Conservation (phyloP, 106 monocot species). For the Triglochin maritima region DNA sequence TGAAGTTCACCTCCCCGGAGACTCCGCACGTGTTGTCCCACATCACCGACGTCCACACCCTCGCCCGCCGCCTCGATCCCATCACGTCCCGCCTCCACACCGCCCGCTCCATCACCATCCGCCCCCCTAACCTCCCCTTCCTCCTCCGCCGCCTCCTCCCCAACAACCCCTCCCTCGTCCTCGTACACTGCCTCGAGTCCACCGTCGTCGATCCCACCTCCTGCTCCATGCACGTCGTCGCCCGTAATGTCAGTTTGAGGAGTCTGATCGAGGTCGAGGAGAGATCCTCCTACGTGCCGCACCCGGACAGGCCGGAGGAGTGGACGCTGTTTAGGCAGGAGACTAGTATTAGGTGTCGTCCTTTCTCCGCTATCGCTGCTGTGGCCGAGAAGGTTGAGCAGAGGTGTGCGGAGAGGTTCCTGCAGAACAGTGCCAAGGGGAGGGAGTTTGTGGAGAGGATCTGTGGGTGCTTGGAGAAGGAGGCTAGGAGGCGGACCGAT, state of each 20-base stretch:
- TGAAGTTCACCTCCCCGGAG: conserved; percentile 85
- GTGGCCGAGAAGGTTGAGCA: conserved; percentile 85
- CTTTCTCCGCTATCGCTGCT: conserved; percentile 67
- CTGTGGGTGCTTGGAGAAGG: conserved; percentile 64
- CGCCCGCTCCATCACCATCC: conserved; percentile 72
- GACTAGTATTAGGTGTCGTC: conserved; percentile 80
- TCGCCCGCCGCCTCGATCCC: conserved; percentile 51
- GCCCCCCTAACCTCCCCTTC: conserved; percentile 78
- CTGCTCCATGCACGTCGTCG: conserved; percentile 77
- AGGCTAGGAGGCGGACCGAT: conserved; percentile 19
- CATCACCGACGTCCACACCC: conserved; percentile 93
- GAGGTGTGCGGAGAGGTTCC: conserved; percentile 81
- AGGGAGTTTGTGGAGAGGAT: conserved; percentile 87
- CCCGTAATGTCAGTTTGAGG: conserved; percentile 54
- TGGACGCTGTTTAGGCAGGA: conserved; percentile 90
- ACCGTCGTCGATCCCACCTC: conserved; percentile 50
- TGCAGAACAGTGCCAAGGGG: conserved; percentile 86
- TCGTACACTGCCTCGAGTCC: conserved; percentile 81
- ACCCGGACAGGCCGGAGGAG: conserved; percentile 44
- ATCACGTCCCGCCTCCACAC: conserved; percentile 35
- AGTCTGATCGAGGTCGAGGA: conserved; percentile 89
- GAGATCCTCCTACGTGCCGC: conserved; percentile 58
- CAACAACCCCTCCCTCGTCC: conserved; percentile 24
- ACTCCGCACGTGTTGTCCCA: conserved; percentile 61
- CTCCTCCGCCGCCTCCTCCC: conserved; percentile 67